Evolutionary conservation across 2,329 filamentous ascomycete genomes (phyloP).

Genomic region (Pseudogymnoascus verrucosus): DNA sequence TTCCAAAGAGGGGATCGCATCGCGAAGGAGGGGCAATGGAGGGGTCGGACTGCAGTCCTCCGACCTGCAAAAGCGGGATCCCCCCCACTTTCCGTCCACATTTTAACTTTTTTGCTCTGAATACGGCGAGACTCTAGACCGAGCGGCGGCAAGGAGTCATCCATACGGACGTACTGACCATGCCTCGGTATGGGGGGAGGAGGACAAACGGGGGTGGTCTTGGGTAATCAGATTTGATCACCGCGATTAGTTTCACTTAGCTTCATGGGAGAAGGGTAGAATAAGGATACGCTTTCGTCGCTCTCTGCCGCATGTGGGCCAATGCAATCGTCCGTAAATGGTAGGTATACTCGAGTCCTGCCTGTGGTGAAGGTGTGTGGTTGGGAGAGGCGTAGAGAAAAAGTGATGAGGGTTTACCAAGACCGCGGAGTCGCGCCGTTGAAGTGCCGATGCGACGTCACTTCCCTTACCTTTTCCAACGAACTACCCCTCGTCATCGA

Average conservation of each 20-base stretch:
- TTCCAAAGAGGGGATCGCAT: too few relatives aligned
- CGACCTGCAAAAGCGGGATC: neutral
- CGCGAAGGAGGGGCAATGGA: neutral
- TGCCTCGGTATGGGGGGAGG: neutral
- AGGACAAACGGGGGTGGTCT: neutral
- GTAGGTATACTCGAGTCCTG: neutral
- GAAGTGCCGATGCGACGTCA: neutral
- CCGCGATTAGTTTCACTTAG: neutral
- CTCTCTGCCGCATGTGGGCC: neutral
- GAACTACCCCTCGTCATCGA: neutral
- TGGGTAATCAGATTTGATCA: neutral
- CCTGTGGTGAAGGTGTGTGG: neutral
- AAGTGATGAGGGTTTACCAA: neutral
- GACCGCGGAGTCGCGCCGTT: neutral
- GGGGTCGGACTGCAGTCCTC: neutral
- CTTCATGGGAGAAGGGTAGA: neutral
- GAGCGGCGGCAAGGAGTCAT: neutral
- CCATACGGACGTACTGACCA: neutral
- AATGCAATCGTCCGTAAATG: neutral
- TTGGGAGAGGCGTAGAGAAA: neutral
- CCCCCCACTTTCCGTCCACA: neutral
- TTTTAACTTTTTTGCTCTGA: neutral
- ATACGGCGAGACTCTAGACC: neutral
- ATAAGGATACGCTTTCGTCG: neutral
- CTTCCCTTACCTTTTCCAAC: neutral